Percentiles rank a stretch among this genome's conserved stretches.
phyloP scores from a whole-genome alignment of 441 rosid species.

The Lepidium campestre region DNA sequence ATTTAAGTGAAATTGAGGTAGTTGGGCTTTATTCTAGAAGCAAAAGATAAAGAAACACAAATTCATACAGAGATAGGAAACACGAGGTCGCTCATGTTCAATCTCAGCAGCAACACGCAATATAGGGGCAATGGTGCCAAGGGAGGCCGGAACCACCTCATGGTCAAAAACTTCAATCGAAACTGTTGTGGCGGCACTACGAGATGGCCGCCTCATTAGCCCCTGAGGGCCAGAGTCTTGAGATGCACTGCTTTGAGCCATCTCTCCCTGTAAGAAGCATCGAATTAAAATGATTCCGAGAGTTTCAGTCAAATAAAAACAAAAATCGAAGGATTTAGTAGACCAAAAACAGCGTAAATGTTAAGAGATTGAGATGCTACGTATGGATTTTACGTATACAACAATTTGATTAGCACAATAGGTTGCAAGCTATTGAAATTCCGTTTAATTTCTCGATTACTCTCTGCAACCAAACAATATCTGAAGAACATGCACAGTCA shows the following conservation, averaged over 20 bases:
- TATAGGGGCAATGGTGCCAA: conserved; percentile 77
- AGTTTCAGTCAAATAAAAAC: not conserved
- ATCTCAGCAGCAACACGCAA: conserved; percentile 91
- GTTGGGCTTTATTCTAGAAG: not conserved
- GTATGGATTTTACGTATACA: not conserved
- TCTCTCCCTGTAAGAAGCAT: conserved; percentile 7
- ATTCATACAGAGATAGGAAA: conserved; percentile 78
- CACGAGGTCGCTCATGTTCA: conserved; percentile 92
- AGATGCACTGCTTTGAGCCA: conserved; percentile 35
- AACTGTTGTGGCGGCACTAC: conserved; percentile 82
- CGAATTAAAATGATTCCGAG: not conserved
- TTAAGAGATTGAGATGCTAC: not conserved
- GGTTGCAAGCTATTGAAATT: not conserved
- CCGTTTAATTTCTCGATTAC: not conserved
- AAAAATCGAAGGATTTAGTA: not conserved
- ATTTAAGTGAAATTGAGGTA: not conserved
- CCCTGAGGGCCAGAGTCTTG: conserved; percentile 47
- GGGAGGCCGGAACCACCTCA: conserved; percentile 86
- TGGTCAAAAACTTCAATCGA: conserved; percentile 93
- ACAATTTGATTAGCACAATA: not conserved
- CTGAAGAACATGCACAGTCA: not conserved
- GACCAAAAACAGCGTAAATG: not conserved
- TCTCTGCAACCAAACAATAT: not conserved
- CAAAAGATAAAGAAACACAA: not conserved
- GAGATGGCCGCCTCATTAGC: conserved; percentile 79